Conservation (phyloP, 768 basidiomycete genomes). For the Mycena epipterygia region DNA sequence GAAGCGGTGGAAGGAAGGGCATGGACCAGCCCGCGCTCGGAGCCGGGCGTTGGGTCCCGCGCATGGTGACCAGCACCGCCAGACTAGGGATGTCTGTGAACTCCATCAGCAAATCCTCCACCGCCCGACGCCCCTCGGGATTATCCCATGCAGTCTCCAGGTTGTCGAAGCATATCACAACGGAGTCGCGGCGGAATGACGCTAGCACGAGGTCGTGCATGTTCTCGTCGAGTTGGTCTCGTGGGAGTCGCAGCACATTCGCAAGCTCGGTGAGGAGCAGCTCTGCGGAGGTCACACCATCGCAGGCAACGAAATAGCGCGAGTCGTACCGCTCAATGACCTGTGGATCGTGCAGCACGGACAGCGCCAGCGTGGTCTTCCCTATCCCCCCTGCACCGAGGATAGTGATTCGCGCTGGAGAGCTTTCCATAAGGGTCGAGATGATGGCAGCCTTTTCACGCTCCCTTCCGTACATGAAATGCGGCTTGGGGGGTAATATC, state of each 20-base stretch:
- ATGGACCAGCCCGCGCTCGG: slow-evolving; percentile 33
- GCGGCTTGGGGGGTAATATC: slow-evolving; percentile 33
- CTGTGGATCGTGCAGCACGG: slow-evolving; percentile 26
- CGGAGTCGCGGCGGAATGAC: slow-evolving; percentile 19
- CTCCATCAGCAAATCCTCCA: slow-evolving; percentile 32
- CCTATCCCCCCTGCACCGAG: slow-evolving; percentile 35
- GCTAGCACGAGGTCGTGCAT: slow-evolving; percentile 36
- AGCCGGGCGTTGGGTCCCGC: slow-evolving; percentile 34
- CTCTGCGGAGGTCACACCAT: slow-evolving; percentile 36
- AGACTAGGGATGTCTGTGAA: slow-evolving; percentile 28
- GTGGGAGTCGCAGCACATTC: slow-evolving; percentile 34
- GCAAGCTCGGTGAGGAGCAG: slow-evolving; percentile 38
- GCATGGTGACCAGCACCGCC: slow-evolving; percentile 33
- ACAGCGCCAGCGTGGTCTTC: slow-evolving; percentile 30
- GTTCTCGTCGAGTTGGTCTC: slow-evolving; percentile 35
- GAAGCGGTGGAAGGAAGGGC: slow-evolving; percentile 31
- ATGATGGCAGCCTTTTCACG: slow-evolving; percentile 29
- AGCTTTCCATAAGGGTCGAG: slow-evolving; percentile 8
- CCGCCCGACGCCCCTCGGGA: slow-evolving; percentile 20
- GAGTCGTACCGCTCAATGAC: slow-evolving; percentile 29
- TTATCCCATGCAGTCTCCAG: slow-evolving; percentile 37
- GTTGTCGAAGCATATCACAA: slow-evolving; percentile 36
- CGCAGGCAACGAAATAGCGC: slow-evolving; percentile 37
- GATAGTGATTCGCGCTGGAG: slow-evolving; percentile 30
- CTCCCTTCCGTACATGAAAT: slow-evolving; percentile 33